Percentiles rank a stretch among this genome's conserved stretches.
Evolutionary conservation across 2,329 filamentous ascomycete species (phyloP).

Genomic region (Canariomyces notabilis): DNA sequence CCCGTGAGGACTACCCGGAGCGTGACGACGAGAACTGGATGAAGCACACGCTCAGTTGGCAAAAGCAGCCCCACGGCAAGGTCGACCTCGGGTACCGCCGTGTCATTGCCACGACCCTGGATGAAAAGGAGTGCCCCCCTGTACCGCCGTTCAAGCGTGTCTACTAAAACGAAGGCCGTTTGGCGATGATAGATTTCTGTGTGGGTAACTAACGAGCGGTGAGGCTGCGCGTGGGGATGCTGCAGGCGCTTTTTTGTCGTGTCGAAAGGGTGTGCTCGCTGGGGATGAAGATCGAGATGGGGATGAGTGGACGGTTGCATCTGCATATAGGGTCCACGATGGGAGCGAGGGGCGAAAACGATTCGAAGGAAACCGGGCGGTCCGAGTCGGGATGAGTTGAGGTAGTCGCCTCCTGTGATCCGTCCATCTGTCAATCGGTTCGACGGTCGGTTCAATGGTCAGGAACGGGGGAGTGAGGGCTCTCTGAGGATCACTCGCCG

Average conservation of each 20-base stretch:
- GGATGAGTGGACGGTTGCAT: no score
- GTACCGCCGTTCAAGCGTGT: slow-evolving; percentile 95
- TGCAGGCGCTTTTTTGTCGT: not conserved
- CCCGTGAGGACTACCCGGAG: slow-evolving; percentile 92
- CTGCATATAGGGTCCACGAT: not conserved
- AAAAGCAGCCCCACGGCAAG: slow-evolving; percentile 85
- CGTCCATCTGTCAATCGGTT: not conserved
- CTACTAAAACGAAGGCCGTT: slow-evolving; percentile 54
- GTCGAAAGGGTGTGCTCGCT: not conserved
- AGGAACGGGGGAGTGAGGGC: not conserved
- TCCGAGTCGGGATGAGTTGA: not conserved
- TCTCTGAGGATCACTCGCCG: not conserved
- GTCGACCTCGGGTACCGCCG: slow-evolving; percentile 81
- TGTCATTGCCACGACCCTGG: slow-evolving; percentile 77
- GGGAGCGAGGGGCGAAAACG: not conserved
- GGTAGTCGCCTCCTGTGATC: not conserved
- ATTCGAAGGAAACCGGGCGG: not conserved
- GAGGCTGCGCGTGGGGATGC: slow-evolving; percentile 2
- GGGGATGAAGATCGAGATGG: not conserved
- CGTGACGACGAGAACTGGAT: slow-evolving; percentile 96
- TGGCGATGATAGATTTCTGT: no score
- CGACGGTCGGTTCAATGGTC: no score
- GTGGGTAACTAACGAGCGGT: not conserved
- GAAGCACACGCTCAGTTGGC: slow-evolving; percentile 98
- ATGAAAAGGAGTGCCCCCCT: slow-evolving; percentile 92